phyloP scores from a whole-genome alignment of 2,329 filamentous ascomycete species.

The Diaporthe sp. region DNA sequence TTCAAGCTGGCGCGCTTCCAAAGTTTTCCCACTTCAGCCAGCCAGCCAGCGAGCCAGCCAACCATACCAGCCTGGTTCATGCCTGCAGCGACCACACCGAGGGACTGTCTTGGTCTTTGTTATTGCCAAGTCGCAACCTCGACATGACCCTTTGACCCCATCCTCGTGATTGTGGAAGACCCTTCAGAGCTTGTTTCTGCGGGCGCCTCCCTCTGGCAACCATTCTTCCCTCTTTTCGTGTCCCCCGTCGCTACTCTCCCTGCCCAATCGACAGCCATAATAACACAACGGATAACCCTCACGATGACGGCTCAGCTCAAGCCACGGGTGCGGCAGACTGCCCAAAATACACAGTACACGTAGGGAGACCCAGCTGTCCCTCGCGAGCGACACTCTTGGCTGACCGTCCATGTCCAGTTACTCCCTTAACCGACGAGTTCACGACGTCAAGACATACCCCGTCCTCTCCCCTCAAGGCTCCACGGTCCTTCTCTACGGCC shows the following conservation, averaged over 20 bases:
- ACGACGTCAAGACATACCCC: constrained; percentile 73
- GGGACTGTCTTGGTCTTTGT: constrained; percentile 23
- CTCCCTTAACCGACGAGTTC: constrained; percentile 69
- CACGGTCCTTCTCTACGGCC: constrained; percentile 73
- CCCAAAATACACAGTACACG: constrained; percentile 65
- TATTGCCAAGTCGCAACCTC: neutral
- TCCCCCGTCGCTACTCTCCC: neutral
- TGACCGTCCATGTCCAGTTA: constrained; percentile 60
- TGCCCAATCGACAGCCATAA: neutral
- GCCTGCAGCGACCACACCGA: constrained; percentile 21
- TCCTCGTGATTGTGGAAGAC: neutral
- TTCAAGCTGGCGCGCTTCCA: constrained; percentile 29
- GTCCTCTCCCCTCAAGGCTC: constrained; percentile 74
- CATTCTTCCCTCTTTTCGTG: neutral
- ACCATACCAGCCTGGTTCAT: constrained; percentile 25
- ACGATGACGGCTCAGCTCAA: constrained; percentile 46
- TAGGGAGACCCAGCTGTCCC: constrained; percentile 47
- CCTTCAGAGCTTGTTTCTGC: constrained; percentile 17
- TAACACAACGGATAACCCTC: neutral
- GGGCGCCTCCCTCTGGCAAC: neutral
- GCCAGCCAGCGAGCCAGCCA: constrained; percentile 8
- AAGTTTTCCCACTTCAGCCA: constrained; percentile 32
- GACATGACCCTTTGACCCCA: constrained; percentile 33
- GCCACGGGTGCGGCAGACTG: constrained; percentile 61
- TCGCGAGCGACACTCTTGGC: neutral